A percentile compares a stretch with the other conserved stretches of the same genome.
Evolutionary conservation across 2,329 filamentous ascomycete genomes (phyloP).

Genomic region (Colletotrichum gigasporum): DNA sequence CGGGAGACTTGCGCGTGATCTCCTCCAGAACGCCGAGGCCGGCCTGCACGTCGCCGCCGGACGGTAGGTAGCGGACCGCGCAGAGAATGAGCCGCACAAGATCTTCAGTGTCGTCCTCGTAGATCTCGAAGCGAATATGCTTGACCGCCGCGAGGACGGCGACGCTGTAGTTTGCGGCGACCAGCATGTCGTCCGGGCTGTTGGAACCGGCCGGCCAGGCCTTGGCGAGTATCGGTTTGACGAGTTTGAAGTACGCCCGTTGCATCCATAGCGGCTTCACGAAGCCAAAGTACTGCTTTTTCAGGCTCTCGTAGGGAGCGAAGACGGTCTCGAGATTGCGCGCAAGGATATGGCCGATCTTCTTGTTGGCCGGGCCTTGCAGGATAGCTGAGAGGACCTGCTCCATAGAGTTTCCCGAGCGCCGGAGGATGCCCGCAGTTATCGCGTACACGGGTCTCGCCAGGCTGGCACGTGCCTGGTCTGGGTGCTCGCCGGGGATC

Average conservation of each 20-base stretch:
- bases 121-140: slow-evolving; percentile 60
- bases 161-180: slow-evolving; percentile 53
- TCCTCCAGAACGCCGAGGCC: slow-evolving; percentile 59
- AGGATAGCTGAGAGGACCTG: slow-evolving; percentile 40
- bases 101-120: slow-evolving; percentile 58
- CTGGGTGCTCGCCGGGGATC: slow-evolving; percentile 1
- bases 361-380: slow-evolving; percentile 40
- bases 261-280: slow-evolving; percentile 58
- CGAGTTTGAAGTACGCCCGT: slow-evolving; percentile 57
- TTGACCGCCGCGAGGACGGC: slow-evolving; percentile 59
- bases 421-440: slow-evolving; percentile 47
- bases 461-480: slow-evolving; percentile 10
- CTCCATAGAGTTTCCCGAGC: slow-evolving; percentile 48
- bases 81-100: slow-evolving; percentile 61
- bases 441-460: slow-evolving; percentile 43
- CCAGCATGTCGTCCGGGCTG: slow-evolving; percentile 39
- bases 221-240: slow-evolving; percentile 53
- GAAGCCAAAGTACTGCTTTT: slow-evolving; percentile 50
- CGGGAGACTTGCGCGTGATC: slow-evolving; percentile 56
- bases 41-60: slow-evolving; percentile 54
- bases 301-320: slow-evolving; percentile 48
- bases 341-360: slow-evolving; percentile 50
- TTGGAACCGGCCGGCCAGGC: slow-evolving; percentile 47
- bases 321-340: slow-evolving; percentile 54
- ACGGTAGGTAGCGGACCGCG: slow-evolving; percentile 51